A percentile compares a stretch with the other conserved stretches of the same genome.
phyloP scores from a whole-genome alignment of 352 stramenopile genomes.

The Phytophthora meadii region DNA sequence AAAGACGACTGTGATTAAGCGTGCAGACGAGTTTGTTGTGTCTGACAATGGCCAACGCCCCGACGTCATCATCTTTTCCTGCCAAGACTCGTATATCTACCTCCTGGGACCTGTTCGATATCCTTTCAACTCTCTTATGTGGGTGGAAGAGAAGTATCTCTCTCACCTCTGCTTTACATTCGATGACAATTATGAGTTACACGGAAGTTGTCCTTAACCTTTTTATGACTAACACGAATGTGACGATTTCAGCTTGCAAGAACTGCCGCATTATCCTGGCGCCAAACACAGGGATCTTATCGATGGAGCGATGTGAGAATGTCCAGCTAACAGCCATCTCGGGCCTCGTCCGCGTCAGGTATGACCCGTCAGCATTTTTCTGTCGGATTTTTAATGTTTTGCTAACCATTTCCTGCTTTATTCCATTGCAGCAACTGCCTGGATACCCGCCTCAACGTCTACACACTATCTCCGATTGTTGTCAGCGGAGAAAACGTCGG shows the following conservation, averaged over 20 bases:
- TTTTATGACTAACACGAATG: conserved; percentile 69
- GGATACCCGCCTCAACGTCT: conserved; percentile 92
- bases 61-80: conserved; percentile 91
- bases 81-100: conserved; percentile 95
- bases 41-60: conserved; percentile 43
- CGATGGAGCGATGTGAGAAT: conserved; percentile 95
- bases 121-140: conserved; percentile 46
- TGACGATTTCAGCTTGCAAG: conserved; percentile 93
- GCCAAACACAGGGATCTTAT: conserved; percentile 92
- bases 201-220: conserved; percentile 57
- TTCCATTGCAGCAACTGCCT: conserved; percentile 90
- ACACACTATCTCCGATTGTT: conserved; percentile 91
- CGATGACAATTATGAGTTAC: neutral
- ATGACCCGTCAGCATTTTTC: conserved; percentile 7
- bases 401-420: too few relatives aligned
- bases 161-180: neutral
- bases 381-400: neutral
- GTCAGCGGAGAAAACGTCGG: conserved; percentile 95
- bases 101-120: conserved; percentile 94
- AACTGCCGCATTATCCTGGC: conserved; percentile 97
- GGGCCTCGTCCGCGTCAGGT: conserved; percentile 90
- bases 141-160: neutral
- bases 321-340: conserved; percentile 89
- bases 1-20: conserved; percentile 87
- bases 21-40: conserved; percentile 61